Conservation (phyloP, 495 filamentous ascomycete species). For the Pyronema omphalodes region DNA sequence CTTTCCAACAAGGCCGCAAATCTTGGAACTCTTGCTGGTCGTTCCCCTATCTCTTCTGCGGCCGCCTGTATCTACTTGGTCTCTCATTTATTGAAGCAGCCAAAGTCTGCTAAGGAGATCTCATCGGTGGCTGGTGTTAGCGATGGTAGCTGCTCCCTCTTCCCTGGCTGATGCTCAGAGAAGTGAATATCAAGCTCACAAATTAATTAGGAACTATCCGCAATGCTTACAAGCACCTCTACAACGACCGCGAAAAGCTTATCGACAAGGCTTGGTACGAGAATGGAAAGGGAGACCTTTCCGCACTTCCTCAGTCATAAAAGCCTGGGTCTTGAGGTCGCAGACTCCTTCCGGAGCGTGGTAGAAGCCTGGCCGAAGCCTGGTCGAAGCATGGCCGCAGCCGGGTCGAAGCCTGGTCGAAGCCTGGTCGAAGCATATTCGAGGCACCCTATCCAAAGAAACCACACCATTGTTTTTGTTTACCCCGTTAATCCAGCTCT, state of each 20-base stretch:
- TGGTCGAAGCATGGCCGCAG: too few relatives aligned
- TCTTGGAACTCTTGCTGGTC: constrained; percentile 65
- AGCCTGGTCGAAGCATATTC: too few relatives aligned
- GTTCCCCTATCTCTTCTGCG: constrained; percentile 83
- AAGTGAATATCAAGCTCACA: not conserved
- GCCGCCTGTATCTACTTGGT: constrained; percentile 94
- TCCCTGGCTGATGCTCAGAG: not conserved
- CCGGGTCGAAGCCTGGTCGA: too few relatives aligned
- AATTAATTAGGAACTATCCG: constrained; percentile 55
- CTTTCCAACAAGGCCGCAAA: constrained; percentile 55
- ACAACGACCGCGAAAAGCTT: constrained; percentile 49
- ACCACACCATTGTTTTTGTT: too few relatives aligned
- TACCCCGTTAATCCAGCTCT: too few relatives aligned
- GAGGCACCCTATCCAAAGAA: too few relatives aligned
- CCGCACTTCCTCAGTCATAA: constrained; percentile 41
- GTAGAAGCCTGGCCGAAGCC: too few relatives aligned
- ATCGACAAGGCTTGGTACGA: constrained; percentile 57
- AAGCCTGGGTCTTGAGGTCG: too few relatives aligned
- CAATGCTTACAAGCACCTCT: constrained; percentile 79
- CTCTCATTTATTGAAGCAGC: constrained; percentile 58
- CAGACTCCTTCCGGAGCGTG: too few relatives aligned
- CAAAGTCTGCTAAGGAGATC: constrained; percentile 71
- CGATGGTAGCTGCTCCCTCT: constrained; percentile 34
- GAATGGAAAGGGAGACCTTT: constrained; percentile 48
- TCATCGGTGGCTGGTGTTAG: constrained; percentile 64